A percentile compares a stretch with the other conserved stretches of the same genome.
phyloP scores from a whole-genome alignment of 805 yeast species.

The Lachancea quebecensis region DNA sequence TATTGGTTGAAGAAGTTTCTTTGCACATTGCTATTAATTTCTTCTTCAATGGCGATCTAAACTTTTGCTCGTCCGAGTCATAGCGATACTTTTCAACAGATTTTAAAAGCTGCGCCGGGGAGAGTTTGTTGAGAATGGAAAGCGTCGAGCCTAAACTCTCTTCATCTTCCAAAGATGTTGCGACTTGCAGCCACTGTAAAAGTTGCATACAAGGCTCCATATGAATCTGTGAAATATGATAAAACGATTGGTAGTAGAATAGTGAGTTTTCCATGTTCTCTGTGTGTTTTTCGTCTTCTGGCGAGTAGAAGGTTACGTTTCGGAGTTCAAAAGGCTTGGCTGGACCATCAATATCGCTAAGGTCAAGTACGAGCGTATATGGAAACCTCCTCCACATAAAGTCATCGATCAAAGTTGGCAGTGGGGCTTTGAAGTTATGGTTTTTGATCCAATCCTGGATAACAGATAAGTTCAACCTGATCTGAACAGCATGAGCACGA shows the following conservation, averaged over 20 bases:
- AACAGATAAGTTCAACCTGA: conserved; percentile 75
- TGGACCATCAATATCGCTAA: conserved; percentile 22
- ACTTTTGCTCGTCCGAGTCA: conserved; percentile 71
- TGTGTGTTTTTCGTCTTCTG: conserved; percentile 8
- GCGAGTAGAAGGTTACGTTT: conserved; percentile 24
- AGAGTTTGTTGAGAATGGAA: conserved; percentile 48
- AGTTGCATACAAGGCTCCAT: conserved; percentile 70
- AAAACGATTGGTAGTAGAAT: conserved; percentile 60
- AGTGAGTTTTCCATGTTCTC: conserved; percentile 34
- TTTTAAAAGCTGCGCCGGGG: conserved; percentile 63
- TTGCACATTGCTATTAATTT: conserved; percentile 20
- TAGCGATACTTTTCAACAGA: conserved; percentile 71
- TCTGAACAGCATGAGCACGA: conserved; percentile 81
- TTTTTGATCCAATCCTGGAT: conserved; percentile 89
- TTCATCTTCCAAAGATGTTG: conserved; percentile 61
- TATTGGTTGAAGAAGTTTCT: conserved; percentile 13
- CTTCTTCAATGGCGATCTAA: conserved; percentile 47
- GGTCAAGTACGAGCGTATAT: conserved; percentile 30
- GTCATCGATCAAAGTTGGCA: conserved; percentile 32
- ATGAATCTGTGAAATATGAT: conserved; percentile 57
- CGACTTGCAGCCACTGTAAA: conserved; percentile 85
- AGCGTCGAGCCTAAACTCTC: conserved; percentile 53
- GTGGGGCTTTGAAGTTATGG: conserved; percentile 26
- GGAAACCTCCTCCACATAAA: conserved; percentile 36
- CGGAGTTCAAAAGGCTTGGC: conserved; percentile 15